Base-by-base conservation (phyloP, 257 asterid species). In the Lycium ferocissimum region DNA sequence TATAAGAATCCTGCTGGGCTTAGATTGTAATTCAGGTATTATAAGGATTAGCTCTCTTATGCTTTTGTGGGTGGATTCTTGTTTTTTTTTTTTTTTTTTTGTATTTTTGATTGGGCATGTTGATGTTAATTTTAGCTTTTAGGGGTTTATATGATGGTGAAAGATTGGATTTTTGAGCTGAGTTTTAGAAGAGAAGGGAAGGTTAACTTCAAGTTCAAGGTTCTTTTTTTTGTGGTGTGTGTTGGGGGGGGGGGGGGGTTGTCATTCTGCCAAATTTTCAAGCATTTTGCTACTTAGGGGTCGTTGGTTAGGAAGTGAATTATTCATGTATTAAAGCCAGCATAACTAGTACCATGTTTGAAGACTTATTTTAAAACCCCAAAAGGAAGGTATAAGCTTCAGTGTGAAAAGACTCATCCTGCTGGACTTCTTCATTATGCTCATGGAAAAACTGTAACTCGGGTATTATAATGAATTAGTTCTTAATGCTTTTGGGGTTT, bases 311-410 rank as follows among this genome's bases (percentile, higher is more conserved):
- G 33, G 33, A 26, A 26, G 33, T 26, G 33, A 26, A 26, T 26
- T 26, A 26, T 26, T 26, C 33, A 26, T 1, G 33, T 26, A 26
- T 26, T 26, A 26, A 26, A 26, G 33, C 33, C 33, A 26, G 33
- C 33, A 26, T 26, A 26, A 26, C 33, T 26, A 26, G 33, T 26
- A 26, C 33, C 33, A 26, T 26, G 99, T 54, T 87, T 97, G 90
- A 97, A 97, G 91, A 97, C 99, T 51, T 94, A 94, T 89, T 97
- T 97, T 92, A 97, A 97, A 89, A 97, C 99, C 67, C 99, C 98
- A 0, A 98, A 95, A 84, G 99, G 99, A 10, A 95, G 93, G 83
- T 95, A 97, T 53, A 97, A 97, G 92, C 97, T 95, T 80, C 99
- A 95, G 90, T 97, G 92, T 80, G 99, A 97, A 91, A 97, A 97